phyloP scores from a whole-genome alignment of 2,329 filamentous ascomycete species.

The Dissoconium aciculare region DNA sequence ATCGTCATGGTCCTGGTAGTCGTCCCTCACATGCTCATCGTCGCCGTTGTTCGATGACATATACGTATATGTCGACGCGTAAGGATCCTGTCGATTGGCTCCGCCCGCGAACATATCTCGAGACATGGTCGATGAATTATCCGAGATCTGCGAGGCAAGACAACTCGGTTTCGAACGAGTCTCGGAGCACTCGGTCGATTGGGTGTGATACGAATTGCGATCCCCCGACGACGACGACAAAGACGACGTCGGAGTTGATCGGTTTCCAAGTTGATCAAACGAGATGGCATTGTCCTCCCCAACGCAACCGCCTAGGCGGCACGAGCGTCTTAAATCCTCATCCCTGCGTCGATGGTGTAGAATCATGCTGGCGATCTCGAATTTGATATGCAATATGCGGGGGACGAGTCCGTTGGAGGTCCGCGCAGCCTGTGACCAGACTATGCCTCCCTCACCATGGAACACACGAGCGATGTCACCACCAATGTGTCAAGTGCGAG shows the following conservation, averaged over 20 bases:
- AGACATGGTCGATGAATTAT: slow-evolving; percentile 9
- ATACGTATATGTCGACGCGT: slow-evolving; percentile 63
- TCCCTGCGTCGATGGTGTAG: slow-evolving; percentile 2
- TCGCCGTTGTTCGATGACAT: slow-evolving; percentile 55
- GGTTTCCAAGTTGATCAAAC: too few species aligned
- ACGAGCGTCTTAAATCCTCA: neutral
- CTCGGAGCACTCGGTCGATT: slow-evolving; percentile 16
- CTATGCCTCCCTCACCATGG: too few species aligned
- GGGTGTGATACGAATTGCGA: slow-evolving; percentile 18
- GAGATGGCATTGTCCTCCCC: too few species aligned
- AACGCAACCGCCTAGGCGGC: too few species aligned
- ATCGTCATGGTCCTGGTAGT: slow-evolving; percentile 43
- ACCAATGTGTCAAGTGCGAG: too few species aligned
- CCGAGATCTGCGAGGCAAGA: slow-evolving; percentile 11
- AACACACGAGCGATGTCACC: too few species aligned
- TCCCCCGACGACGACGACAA: too few species aligned
- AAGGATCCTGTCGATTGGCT: slow-evolving; percentile 26
- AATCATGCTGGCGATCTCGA: too few species aligned
- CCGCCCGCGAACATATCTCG: slow-evolving; percentile 15
- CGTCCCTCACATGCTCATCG: slow-evolving; percentile 37
- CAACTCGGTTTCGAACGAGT: slow-evolving; percentile 13
- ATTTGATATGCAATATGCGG: too few species aligned
- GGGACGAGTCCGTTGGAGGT: too few species aligned
- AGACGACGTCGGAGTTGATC: too few species aligned
- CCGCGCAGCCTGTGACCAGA: too few species aligned